Conservation (phyloP, 257 asterid species). For the Hygrophila difformis region DNA sequence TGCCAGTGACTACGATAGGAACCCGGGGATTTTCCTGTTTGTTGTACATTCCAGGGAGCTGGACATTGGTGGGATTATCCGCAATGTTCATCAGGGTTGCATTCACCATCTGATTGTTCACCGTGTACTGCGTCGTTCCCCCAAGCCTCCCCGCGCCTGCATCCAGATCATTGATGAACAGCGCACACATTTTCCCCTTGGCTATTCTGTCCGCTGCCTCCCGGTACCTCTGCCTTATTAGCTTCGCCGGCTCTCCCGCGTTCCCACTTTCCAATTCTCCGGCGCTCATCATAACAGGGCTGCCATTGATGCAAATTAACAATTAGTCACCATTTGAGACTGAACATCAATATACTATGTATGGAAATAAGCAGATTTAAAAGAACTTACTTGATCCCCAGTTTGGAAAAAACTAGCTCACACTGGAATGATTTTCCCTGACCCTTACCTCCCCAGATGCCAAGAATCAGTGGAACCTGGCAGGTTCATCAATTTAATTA, state of each 20-base stretch:
- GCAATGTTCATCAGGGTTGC: conserved; percentile 74
- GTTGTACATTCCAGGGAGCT: conserved; percentile 74
- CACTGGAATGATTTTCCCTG: conserved; percentile 61
- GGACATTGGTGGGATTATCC: conserved; percentile 54
- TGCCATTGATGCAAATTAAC: conserved; percentile 4
- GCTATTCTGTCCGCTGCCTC: conserved; percentile 45
- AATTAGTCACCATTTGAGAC: too few relatives aligned
- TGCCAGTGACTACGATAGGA: conserved; percentile 53
- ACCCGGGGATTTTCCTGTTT: conserved; percentile 57
- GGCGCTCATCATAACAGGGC: conserved; percentile 61
- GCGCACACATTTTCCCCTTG: conserved; percentile 50
- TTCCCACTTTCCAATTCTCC: conserved; percentile 56
- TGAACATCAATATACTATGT: too few relatives aligned
- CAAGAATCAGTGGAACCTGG: conserved; percentile 44
- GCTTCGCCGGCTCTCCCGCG: conserved; percentile 57
- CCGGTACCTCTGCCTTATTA: conserved; percentile 46
- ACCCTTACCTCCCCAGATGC: conserved; percentile 60
- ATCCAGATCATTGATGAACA: conserved; percentile 60
- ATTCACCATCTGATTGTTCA: conserved; percentile 65
- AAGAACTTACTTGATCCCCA: conserved; percentile 44
- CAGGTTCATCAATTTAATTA: background rate
- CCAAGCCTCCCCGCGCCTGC: conserved; percentile 64
- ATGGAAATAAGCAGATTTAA: background rate
- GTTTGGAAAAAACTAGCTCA: conserved; percentile 48
- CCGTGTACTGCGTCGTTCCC: conserved; percentile 64